These are phyloP conservation scores for Polygonum aviculare DNA, from an alignment of 148 eudicot species.

Conservation along the genomic window DNA sequence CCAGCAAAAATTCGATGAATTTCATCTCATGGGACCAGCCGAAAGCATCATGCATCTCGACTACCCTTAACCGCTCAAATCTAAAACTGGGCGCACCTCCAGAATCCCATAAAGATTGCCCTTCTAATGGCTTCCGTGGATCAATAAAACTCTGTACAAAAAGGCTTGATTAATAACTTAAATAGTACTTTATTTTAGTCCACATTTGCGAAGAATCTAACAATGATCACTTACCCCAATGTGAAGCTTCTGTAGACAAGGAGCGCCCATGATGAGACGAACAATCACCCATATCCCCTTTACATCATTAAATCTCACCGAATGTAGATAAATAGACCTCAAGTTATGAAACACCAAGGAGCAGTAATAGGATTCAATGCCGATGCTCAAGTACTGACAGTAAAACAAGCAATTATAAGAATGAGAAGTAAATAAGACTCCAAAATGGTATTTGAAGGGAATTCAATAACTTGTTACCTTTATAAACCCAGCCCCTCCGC, in stretches of 20 bases:
- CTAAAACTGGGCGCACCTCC: background rate
- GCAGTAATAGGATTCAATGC: constrained; percentile 37
- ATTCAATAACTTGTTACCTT: constrained; percentile 31
- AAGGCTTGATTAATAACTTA: background rate
- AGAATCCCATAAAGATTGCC: background rate
- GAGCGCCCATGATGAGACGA: constrained; percentile 44
- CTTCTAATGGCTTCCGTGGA: background rate
- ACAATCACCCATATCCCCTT: constrained; percentile 64
- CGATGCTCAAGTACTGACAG: constrained; percentile 65
- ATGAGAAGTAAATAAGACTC: background rate
- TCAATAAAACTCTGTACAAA: no score
- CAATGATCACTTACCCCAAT: constrained; percentile 11
- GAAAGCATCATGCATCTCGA: constrained; percentile 54
- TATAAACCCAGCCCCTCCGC: constrained; percentile 51
- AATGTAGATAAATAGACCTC: constrained; percentile 51
- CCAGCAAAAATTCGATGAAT: constrained; percentile 28
- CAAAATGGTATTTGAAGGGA: no score
- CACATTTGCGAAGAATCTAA: no score
- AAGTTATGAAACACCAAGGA: constrained; percentile 33
- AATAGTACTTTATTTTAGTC: constrained; percentile 10
- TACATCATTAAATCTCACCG: constrained; percentile 72
- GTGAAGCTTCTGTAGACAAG: constrained; percentile 63
- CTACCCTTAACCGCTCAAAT: constrained; percentile 30
- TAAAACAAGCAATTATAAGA: background rate
- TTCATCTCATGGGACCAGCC: constrained; percentile 73